Base-by-base conservation (phyloP, 192 early-diverging fungal species). In the Rhizoclosmatium globosum region DNA sequence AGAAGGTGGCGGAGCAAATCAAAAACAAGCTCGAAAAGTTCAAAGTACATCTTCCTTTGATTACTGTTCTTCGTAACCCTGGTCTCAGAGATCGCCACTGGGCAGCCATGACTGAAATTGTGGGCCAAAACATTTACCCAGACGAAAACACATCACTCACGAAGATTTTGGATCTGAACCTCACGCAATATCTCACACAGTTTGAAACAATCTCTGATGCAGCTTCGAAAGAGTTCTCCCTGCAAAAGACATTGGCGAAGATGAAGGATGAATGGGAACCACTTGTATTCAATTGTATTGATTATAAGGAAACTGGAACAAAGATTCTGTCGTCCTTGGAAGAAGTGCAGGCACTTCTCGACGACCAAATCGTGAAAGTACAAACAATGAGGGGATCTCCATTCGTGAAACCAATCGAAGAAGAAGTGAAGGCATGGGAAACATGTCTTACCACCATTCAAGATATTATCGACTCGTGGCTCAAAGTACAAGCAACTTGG, bases 331-430 rank as follows among this genome's bases (percentile, higher is more conserved):
- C 87, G 9, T 82, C 87, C n/a, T 71, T 91, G 44, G 89, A 91
- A 72, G 89, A 91, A 59, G 83, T 91, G 13, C 89, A 91, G 68
- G 84, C 89, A 17, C 68, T 90, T 45, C 77, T 91, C 19, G 89
- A 91, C 66, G 89, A 91, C 69, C 87, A 88, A 82, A 89, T 89
- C 42, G 89, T 91, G 44, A 91, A 89, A 75, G 87, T 88, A n/a
- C 88, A 83, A 70, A 91, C 89, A 1, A 91, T 91, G 85, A 74
- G 87, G 13, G 89, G 88, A 21, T 85, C 83, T 13, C 89, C 87
- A 43, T 89, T 89, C 76, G 81, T 91, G n/a, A 89, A 89, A 68
- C 89, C 89, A n/a, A 89, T 91, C 47, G 87, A 91, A 74, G 84
- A 85, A 48, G 89, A 91, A 19, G 84, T 91, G 3, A 84, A 86